Evolutionary conservation across 768 basidiomycete genomes (phyloP), one percentile per base, ranked within the genome.

Genomic region (Russula sp.): DNA sequence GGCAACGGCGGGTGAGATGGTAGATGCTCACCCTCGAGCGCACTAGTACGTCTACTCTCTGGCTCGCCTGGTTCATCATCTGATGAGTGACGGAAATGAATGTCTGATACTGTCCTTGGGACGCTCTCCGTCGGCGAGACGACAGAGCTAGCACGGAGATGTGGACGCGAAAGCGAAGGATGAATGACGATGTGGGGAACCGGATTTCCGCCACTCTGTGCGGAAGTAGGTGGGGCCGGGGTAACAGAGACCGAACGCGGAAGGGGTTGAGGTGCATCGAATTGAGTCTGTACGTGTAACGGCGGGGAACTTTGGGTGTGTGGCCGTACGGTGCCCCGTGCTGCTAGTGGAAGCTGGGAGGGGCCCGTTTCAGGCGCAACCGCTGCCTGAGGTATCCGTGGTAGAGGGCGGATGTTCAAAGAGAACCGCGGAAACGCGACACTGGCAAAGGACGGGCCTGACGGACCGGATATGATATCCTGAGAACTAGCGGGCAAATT

Each of bases 61-160:
- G 65, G 47, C 4, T 64, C 58, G 22, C 57, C 63, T 7, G 58
- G 69, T 6, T 65, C 63, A 6, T 69, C 69, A 16, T 73, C 74
- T 27, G 72, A 70, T 8, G 70, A 67, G 62, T 74, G 72, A 44
- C 75, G 71, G 71, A 75, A 75, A 66, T 75, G 72, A 55, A 75
- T 75, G 61, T 75, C 75, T 11, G 73, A 74, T 45, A 75, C 71
- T 22, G 74, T 73, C 55, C 72, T 62, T 0, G 75, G 74, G 55
- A 75, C 66, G 35, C 74, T 75, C 42, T 75, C 75, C 1, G 75
- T 74, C 20, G 75, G 75, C 4, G 75, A 75, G 11, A 63, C 53
- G 22, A 55, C 44, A n/a, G 61, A 57, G 18, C 58, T 55, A 34
- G 27, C 47, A 39, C 55, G 67, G 34, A 32, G 61, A 39, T 53